Evolutionary conservation across 1,284 basidiomycete genomes (phyloP).

Genomic region (Apiotrichum laibachii): DNA sequence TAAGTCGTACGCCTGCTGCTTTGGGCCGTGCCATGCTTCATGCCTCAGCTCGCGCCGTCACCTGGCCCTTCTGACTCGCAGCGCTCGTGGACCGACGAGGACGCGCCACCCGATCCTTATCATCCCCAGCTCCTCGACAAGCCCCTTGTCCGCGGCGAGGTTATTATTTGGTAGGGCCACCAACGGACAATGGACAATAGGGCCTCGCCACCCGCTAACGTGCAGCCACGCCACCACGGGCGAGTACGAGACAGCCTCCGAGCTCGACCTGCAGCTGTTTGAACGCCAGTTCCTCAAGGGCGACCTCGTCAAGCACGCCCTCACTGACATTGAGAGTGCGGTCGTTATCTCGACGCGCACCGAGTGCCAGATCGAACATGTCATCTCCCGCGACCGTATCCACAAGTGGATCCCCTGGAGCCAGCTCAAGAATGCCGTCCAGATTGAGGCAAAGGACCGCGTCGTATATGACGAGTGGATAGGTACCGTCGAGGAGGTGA

Average conservation of each 20-base stretch:
- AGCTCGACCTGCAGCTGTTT: slow-evolving; percentile 67
- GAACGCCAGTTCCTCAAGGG: slow-evolving; percentile 75
- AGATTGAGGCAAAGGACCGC: slow-evolving; percentile 68
- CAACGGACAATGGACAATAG: no score
- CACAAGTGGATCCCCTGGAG: slow-evolving; percentile 63
- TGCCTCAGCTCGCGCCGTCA: neutral
- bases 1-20: slow-evolving; percentile 16
- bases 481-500: slow-evolving; percentile 62
- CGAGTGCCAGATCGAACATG: slow-evolving; percentile 68
- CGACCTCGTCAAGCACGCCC: slow-evolving; percentile 76
- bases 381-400: slow-evolving; percentile 63
- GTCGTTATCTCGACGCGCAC: slow-evolving; percentile 66
- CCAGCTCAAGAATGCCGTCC: slow-evolving; percentile 59
- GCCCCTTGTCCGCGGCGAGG: slow-evolving; percentile 71
- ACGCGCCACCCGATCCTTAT: slow-evolving; percentile 26
- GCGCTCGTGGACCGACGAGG: slow-evolving; percentile 47
- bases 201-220: no score
- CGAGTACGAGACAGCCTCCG: slow-evolving; percentile 66
- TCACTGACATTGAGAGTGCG: slow-evolving; percentile 72
- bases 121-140: slow-evolving; percentile 64
- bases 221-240: slow-evolving; percentile 54
- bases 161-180: slow-evolving; percentile 62
- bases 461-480: slow-evolving; percentile 82
- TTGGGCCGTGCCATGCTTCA: no score
- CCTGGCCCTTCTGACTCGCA: slow-evolving; percentile 7